phyloP scores from a whole-genome alignment of 257 asterid species.

The Petunia axillaris region DNA sequence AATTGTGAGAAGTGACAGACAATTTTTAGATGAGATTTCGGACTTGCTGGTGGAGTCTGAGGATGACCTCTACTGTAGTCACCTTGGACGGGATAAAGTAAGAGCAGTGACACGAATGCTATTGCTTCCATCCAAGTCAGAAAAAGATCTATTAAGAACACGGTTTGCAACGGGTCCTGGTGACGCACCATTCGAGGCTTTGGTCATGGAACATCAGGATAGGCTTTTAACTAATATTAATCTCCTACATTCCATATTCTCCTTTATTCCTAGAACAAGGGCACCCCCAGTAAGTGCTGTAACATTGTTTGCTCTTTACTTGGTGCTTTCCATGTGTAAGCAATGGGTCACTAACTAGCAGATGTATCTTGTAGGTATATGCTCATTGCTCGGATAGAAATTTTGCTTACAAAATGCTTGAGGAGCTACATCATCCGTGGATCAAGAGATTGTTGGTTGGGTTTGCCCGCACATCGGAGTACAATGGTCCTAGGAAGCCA shows the following conservation, averaged over 20 bases:
- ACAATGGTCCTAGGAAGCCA: conserved; percentile 90
- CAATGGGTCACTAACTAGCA: conserved; percentile 16
- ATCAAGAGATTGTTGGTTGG: conserved; percentile 87
- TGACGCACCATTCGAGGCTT: conserved; percentile 84
- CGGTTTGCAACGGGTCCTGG: conserved; percentile 69
- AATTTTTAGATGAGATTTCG: conserved; percentile 57
- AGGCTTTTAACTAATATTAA: conserved; percentile 70
- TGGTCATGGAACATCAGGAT: conserved; percentile 72
- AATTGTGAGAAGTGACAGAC: conserved; percentile 54
- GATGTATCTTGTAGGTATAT: conserved; percentile 56
- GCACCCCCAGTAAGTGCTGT: conserved; percentile 87
- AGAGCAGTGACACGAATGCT: conserved; percentile 90
- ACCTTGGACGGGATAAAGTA: conserved; percentile 70
- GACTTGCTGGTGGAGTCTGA: conserved; percentile 63
- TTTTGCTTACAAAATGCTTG: conserved; percentile 80
- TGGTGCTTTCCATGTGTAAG: background rate
- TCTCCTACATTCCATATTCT: conserved; percentile 80
- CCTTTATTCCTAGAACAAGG: conserved; percentile 90
- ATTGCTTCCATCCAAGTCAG: conserved; percentile 67
- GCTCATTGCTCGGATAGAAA: conserved; percentile 84
- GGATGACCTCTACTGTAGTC: conserved; percentile 46
- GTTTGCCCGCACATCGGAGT: conserved; percentile 91
- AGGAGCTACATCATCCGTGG: conserved; percentile 96
- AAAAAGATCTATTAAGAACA: conserved; percentile 48
- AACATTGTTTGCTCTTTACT: conserved; percentile 13